phyloP scores from a whole-genome alignment of 768 basidiomycete genomes.

The Amanita exitialis region DNA sequence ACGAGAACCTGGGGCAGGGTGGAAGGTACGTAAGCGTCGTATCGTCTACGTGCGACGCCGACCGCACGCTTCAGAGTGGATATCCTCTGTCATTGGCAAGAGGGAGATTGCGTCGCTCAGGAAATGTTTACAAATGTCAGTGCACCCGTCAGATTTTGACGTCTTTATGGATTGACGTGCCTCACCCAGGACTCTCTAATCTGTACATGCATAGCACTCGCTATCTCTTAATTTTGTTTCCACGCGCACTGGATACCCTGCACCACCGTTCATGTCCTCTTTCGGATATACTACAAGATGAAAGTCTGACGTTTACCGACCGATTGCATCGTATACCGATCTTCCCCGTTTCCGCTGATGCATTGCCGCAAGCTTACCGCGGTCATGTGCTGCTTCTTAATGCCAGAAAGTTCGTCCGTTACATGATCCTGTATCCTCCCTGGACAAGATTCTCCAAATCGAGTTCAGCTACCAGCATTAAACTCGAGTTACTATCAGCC shows the following conservation, averaged over 20 bases:
- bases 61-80: conserved; percentile 45
- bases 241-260: conserved; percentile 1
- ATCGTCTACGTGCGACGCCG: background rate
- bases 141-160: conserved; percentile 11
- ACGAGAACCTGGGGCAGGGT: conserved; percentile 78
- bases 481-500: background rate
- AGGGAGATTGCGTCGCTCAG: conserved; percentile 66
- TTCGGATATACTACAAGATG: conserved; percentile 9
- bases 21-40: conserved; percentile 44
- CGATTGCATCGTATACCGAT: no score
- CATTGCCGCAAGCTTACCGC: conserved; percentile 21
- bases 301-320: background rate
- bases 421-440: conserved; percentile 10
- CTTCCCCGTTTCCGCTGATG: conserved; percentile 7
- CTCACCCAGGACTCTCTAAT: conserved; percentile 50
- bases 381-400: conserved; percentile 20
- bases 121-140: conserved; percentile 75
- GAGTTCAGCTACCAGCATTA: background rate
- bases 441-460: background rate
- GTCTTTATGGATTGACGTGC: conserved; percentile 5
- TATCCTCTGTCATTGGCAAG: conserved; percentile 84
- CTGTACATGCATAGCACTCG: conserved; percentile 41
- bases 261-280: conserved; percentile 5
- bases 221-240: conserved; percentile 22
- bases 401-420: conserved; percentile 20